These are phyloP conservation scores for Penicillium sp. DNA, from an alignment of 2,329 filamentous ascomycete genomes.

Conservation along the genomic window DNA sequence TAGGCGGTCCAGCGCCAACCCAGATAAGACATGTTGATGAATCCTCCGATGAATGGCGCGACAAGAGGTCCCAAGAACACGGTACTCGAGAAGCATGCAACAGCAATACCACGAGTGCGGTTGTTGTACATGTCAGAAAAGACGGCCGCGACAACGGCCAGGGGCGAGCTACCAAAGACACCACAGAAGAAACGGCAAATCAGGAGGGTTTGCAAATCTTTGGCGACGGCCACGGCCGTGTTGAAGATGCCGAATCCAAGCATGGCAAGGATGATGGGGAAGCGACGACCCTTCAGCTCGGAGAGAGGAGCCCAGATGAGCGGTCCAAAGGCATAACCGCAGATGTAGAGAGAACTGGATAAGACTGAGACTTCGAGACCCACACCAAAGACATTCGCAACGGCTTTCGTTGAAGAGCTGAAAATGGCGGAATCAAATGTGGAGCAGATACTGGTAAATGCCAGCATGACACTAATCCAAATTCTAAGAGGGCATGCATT, in stretches of 20 bases:
- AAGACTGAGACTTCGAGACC: conserved; percentile 46
- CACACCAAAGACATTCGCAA: conserved; percentile 54
- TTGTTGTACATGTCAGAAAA: conserved; percentile 56
- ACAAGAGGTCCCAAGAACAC: conserved; percentile 58
- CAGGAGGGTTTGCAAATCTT: conserved; percentile 45
- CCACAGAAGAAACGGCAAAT: conserved; percentile 51
- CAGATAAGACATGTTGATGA: conserved; percentile 52
- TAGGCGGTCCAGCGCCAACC: conserved; percentile 62
- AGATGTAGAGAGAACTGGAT: conserved; percentile 52
- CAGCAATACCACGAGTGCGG: conserved; percentile 37
- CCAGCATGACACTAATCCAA: conserved; percentile 27
- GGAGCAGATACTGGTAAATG: conserved; percentile 40
- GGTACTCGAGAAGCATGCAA: conserved; percentile 56
- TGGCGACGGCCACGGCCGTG: conserved; percentile 47
- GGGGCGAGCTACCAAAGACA: conserved; percentile 48
- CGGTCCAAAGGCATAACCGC: conserved; percentile 59
- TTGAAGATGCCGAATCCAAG: conserved; percentile 49
- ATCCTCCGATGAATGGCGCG: conserved; percentile 60
- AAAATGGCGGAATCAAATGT: conserved; percentile 65
- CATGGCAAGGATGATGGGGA: conserved; percentile 52
- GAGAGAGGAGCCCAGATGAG: conserved; percentile 64
- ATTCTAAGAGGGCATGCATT: conserved; percentile 8
- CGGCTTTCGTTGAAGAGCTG: conserved; percentile 61
- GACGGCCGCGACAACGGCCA: conserved; percentile 49
- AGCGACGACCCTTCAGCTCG: conserved; percentile 62